Evolutionary conservation across 2,329 filamentous ascomycete species (phyloP).

Genomic region (Ophiobolus disseminans): DNA sequence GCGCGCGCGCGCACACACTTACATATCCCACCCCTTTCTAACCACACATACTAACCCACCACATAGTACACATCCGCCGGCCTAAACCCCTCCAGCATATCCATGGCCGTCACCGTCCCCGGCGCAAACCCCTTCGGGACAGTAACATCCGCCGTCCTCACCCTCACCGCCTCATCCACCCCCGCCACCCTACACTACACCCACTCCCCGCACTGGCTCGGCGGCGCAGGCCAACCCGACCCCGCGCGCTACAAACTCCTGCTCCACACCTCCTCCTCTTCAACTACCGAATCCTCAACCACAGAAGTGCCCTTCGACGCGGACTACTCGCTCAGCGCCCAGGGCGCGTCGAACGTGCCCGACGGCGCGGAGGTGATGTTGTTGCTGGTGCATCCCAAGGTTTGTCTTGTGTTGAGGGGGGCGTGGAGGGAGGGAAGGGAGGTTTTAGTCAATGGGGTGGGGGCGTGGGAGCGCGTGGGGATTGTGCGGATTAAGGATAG

Average conservation of each 20-base stretch:
- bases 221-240: conserved; percentile 5
- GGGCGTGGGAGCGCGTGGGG: conserved; percentile 16
- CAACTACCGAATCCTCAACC: background rate
- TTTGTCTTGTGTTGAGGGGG: conserved; percentile 16
- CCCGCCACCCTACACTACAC: conserved; percentile 15
- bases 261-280: background rate
- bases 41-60: background rate
- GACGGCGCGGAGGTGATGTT: conserved; percentile 8
- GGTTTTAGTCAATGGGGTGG: conserved; percentile 3
- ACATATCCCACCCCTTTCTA: background rate
- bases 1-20: background rate
- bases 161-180: conserved; percentile 11
- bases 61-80: conserved; percentile 3
- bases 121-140: conserved; percentile 23
- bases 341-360: conserved; percentile 6
- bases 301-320: conserved; percentile 15
- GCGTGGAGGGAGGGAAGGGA: background rate
- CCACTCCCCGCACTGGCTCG: conserved; percentile 12
- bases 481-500: conserved; percentile 16
- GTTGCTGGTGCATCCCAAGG: conserved; percentile 19
- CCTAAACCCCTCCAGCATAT: background rate
- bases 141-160: conserved; percentile 16
- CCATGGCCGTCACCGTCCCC: conserved; percentile 8
- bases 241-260: conserved; percentile 12
- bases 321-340: conserved; percentile 15